A percentile compares a stretch with the other conserved stretches of the same genome.
phyloP scores from a whole-genome alignment of 768 basidiomycete genomes.

The Vishniacozyma victoriae region DNA sequence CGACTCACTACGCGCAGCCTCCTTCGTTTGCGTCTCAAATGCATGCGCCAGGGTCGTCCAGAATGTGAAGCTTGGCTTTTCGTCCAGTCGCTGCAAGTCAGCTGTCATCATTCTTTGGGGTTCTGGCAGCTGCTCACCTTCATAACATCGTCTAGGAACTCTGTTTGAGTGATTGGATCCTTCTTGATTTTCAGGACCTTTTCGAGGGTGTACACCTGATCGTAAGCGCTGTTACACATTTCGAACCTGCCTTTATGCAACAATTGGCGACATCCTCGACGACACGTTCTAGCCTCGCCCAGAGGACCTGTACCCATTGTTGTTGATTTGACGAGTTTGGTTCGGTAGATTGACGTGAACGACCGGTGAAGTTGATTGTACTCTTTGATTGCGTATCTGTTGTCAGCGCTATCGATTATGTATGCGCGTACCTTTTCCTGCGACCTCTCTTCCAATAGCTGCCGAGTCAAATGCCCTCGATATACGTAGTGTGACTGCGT shows the following conservation, averaged over 20 bases:
- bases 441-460: constrained; percentile 76
- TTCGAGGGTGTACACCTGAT: constrained; percentile 85
- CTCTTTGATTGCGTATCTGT: neutral
- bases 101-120: constrained; percentile 1
- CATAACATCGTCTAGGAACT: constrained; percentile 91
- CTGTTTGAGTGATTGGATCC: constrained; percentile 65
- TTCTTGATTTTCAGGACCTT: constrained; percentile 86
- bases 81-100: constrained; percentile 64
- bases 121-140: constrained; percentile 55
- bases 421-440: constrained; percentile 60
- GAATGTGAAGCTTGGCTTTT: constrained; percentile 82
- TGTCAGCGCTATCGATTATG: neutral
- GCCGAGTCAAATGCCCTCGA: constrained; percentile 76
- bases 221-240: neutral
- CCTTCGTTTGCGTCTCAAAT: constrained; percentile 74
- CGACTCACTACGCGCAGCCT: constrained; percentile 67
- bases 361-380: constrained; percentile 24
- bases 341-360: constrained; percentile 54
- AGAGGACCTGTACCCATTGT: constrained; percentile 75
- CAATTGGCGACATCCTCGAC: constrained; percentile 83
- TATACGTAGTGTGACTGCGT: constrained; percentile 76
- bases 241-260: constrained; percentile 70
- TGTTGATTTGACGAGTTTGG: constrained; percentile 82
- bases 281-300: constrained; percentile 71
- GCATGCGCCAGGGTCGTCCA: constrained; percentile 77